These are phyloP conservation scores for Neonothopanus nambi DNA, from an alignment of 1,284 basidiomycete genomes.

Conservation along the genomic window DNA sequence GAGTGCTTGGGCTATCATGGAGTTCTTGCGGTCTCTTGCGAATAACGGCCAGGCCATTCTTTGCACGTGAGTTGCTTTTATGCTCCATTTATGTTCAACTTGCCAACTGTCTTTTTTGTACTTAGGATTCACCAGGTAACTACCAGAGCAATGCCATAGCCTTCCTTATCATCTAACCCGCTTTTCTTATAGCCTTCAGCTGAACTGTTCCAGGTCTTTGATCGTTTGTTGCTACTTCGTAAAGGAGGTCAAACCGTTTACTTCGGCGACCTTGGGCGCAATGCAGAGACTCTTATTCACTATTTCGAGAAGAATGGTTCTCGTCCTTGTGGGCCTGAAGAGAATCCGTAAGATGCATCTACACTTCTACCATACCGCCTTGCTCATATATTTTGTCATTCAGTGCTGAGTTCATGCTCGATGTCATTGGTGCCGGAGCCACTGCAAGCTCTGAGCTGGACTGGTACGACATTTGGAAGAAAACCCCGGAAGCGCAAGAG, in stretches of 20 bases:
- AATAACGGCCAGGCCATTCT: constrained; percentile 79
- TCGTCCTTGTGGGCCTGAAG: constrained; percentile 40
- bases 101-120: too few relatives aligned
- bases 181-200: constrained; percentile 67
- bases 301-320: constrained; percentile 74
- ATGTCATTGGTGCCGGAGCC: constrained; percentile 68
- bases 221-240: constrained; percentile 56
- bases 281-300: constrained; percentile 54
- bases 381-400: neutral
- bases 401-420: constrained; percentile 71
- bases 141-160: neutral
- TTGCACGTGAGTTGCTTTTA: too few relatives aligned
- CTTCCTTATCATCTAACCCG: neutral
- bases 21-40: constrained; percentile 79
- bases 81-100: too few relatives aligned
- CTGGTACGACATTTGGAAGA: constrained; percentile 48
- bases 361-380: neutral
- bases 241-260: constrained; percentile 78
- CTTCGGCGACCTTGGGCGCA: constrained; percentile 73
- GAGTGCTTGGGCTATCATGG: constrained; percentile 84
- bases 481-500: constrained; percentile 35
- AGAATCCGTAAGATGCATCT: constrained; percentile 46
- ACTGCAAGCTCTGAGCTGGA: constrained; percentile 45
- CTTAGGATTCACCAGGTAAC: neutral
- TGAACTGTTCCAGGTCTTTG: constrained; percentile 74